Evolutionary conservation across 192 early-diverging fungal species (phyloP).

Genomic region (Coemansia sp.): DNA sequence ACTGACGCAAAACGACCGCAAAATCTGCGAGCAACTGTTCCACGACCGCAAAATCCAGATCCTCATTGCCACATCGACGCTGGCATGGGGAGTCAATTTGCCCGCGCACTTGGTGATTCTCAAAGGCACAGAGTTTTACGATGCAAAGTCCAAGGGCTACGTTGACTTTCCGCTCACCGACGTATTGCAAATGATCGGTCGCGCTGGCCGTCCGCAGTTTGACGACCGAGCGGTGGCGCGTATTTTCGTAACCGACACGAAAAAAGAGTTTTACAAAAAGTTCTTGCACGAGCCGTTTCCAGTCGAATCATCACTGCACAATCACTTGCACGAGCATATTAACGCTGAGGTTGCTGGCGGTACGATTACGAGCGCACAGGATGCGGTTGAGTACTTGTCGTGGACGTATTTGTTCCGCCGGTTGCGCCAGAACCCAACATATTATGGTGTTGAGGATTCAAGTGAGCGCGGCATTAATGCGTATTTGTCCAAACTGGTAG

Average conservation of each 20-base stretch:
- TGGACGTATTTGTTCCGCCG: conserved; percentile 97
- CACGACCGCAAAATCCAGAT: conserved; percentile 94
- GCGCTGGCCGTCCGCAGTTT: conserved; percentile 94
- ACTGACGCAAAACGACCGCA: conserved; percentile 81
- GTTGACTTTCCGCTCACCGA: conserved; percentile 98
- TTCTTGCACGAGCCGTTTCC: conserved; percentile 96
- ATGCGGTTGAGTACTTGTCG: conserved; percentile 91
- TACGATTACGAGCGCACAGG: conserved; percentile 86
- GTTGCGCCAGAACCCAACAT: conserved; percentile 90
- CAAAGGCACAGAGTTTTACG: conserved; percentile 97
- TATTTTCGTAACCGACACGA: conserved; percentile 92
- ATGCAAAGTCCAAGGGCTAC: conserved; percentile 85
- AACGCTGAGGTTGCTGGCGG: conserved; percentile 93
- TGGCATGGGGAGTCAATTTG: conserved; percentile 98
- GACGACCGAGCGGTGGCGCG: conserved; percentile 89
- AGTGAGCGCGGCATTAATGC: conserved; percentile 65
- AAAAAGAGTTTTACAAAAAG: conserved; percentile 98
- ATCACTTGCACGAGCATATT: conserved; percentile 79
- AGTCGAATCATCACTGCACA: conserved; percentile 80
- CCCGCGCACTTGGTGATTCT: conserved; percentile 97
- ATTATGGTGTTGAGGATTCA: conserved; percentile 85
- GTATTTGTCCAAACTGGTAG: conserved; percentile 80
- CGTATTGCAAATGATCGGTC: conserved; percentile 98
- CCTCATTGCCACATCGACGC: conserved; percentile 89
- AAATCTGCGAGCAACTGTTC: conserved; percentile 91